phyloP scores from a whole-genome alignment of 805 yeast genomes.

The Yamadazyma takamatsuzukensis region DNA sequence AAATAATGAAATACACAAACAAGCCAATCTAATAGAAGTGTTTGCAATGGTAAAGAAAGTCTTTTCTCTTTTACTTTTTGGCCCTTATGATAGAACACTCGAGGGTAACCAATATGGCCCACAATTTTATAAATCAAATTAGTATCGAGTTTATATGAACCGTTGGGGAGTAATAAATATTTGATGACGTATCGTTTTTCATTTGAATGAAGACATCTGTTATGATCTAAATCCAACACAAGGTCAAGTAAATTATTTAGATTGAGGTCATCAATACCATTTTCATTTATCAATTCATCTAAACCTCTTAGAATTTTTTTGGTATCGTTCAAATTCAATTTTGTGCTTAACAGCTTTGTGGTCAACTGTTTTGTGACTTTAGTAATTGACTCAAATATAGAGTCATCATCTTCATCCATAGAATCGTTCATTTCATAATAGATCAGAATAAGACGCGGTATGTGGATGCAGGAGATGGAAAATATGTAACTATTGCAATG shows the following conservation, averaged over 20 bases:
- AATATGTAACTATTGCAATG: too few relatives aligned
- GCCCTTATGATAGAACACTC: conserved; percentile 14
- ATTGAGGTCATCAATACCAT: conserved; percentile 9
- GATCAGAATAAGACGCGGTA: too few relatives aligned
- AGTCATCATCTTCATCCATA: too few relatives aligned
- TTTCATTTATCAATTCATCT: not conserved
- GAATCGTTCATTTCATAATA: too few relatives aligned
- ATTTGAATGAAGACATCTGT: conserved; percentile 3
- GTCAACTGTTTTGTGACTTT: too few relatives aligned
- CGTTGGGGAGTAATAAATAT: conserved; percentile 8
- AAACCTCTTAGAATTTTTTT: conserved; percentile 20
- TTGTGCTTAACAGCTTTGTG: too few relatives aligned
- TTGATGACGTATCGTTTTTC: conserved; percentile 13
- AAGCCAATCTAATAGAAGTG: conserved; percentile 20
- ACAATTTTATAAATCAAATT: conserved; percentile 8
- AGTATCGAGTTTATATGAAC: conserved; percentile 5
- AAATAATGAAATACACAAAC: conserved; percentile 16
- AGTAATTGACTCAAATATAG: too few relatives aligned
- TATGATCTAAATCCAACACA: conserved; percentile 7
- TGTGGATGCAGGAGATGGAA: too few relatives aligned
- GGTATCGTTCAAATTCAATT: not conserved
- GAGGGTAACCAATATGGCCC: conserved; percentile 12
- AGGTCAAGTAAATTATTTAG: conserved; percentile 9
- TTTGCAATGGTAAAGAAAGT: conserved; percentile 15
- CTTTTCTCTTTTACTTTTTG: conserved; percentile 12